These are phyloP conservation scores for Brassica balearica DNA, from an alignment of 441 rosid species.

Conservation along the genomic window DNA sequence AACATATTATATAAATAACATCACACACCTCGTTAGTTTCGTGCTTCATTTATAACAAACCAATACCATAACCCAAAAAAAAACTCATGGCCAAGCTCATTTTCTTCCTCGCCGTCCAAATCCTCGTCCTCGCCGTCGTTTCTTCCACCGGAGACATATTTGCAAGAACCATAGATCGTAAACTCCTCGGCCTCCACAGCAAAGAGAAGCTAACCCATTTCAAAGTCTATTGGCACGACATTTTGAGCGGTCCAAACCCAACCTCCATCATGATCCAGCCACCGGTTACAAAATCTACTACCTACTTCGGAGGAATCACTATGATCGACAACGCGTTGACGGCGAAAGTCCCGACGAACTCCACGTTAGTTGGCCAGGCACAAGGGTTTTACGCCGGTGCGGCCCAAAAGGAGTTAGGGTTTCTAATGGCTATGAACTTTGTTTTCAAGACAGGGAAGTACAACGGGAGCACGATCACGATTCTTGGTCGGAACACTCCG, in stretches of 20 bases:
- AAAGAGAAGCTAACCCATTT: slow-evolving; percentile 64
- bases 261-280: slow-evolving; percentile 50
- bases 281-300: slow-evolving; percentile 38
- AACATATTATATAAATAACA: too few species aligned
- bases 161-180: background rate
- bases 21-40: too few species aligned
- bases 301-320: slow-evolving; percentile 33
- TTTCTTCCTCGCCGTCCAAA: slow-evolving; percentile 40
- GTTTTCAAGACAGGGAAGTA: too few species aligned
- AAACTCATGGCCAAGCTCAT: slow-evolving; percentile 44
- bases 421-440: too few species aligned
- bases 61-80: background rate
- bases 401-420: slow-evolving; percentile 21
- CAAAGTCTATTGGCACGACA: slow-evolving; percentile 38
- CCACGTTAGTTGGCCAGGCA: slow-evolving; percentile 56
- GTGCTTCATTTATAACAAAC: background rate
- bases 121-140: slow-evolving; percentile 20
- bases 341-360: slow-evolving; percentile 27
- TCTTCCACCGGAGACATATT: slow-evolving; percentile 22
- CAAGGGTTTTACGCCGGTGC: slow-evolving; percentile 70
- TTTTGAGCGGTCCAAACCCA: slow-evolving; percentile 55
- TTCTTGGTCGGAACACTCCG: slow-evolving; percentile 42
- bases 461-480: too few species aligned
- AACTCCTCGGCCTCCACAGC: slow-evolving; percentile 42
- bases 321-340: slow-evolving; percentile 44